Evolutionary conservation across 2,329 filamentous ascomycete species (phyloP).

Genomic region (Apiospora koreana): DNA sequence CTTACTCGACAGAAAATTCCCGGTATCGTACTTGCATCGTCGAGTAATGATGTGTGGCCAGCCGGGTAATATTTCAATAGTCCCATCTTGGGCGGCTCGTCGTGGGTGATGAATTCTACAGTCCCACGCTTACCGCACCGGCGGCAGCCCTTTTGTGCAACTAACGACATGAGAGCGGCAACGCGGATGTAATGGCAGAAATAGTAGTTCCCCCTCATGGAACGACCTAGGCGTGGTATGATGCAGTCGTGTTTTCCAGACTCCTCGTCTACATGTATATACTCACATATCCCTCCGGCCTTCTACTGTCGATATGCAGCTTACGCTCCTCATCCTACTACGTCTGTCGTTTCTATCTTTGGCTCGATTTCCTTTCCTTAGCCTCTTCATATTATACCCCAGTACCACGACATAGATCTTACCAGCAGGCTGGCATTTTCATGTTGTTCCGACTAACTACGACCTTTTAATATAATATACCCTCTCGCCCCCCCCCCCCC

Average conservation of each 20-base stretch:
- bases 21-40: not conserved
- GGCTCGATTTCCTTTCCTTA: slow-evolving; percentile 19
- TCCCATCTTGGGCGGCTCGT: slow-evolving; percentile 18
- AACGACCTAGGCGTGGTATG: not conserved
- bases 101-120: slow-evolving; percentile 12
- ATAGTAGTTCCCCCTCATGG: not conserved
- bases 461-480: slow-evolving; percentile 22
- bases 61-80: slow-evolving; percentile 15
- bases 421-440: slow-evolving; percentile 32
- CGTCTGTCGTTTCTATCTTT: slow-evolving; percentile 17
- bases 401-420: slow-evolving; percentile 8
- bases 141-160: not conserved
- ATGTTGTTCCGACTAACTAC: slow-evolving; percentile 2
- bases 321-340: not conserved
- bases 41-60: slow-evolving; percentile 6
- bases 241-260: not conserved
- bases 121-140: not conserved
- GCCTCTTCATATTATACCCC: slow-evolving; percentile 14
- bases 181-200: not conserved
- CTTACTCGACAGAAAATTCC: not conserved
- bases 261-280: not conserved
- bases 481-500: not conserved
- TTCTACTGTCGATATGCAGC: not conserved
- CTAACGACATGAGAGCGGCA: not conserved
- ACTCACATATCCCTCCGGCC: not conserved